A percentile compares a stretch with the other conserved stretches of the same genome.
Conservation (phyloP, 2,329 filamentous ascomycete genomes). For the Westerdykella ornata region DNA sequence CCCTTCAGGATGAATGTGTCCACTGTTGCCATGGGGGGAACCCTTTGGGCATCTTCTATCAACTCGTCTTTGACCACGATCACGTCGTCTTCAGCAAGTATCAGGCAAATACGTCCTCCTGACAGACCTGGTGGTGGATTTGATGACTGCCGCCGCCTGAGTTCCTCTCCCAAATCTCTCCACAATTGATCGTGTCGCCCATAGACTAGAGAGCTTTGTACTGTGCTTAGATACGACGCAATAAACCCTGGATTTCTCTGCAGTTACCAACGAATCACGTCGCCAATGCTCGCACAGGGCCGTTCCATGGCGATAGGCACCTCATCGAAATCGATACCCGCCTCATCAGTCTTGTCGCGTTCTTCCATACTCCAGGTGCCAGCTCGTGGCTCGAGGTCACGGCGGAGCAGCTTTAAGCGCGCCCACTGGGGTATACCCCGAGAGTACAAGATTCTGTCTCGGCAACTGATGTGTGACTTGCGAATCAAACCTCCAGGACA, state of each 20-base stretch:
- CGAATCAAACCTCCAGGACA: conserved; percentile 73
- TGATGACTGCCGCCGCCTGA: neutral
- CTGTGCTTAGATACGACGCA: neutral
- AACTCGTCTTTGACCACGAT: neutral
- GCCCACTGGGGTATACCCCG: too few species aligned
- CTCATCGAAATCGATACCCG: neutral
- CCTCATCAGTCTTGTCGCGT: too few species aligned
- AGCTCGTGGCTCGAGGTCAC: too few species aligned
- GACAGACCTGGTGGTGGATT: neutral
- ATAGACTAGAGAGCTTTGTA: neutral
- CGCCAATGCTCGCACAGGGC: neutral
- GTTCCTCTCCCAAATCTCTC: neutral
- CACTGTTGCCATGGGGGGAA: neutral
- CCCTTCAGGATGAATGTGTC: neutral
- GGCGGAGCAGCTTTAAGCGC: too few species aligned
- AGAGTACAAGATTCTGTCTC: conserved; percentile 58
- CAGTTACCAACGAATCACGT: neutral
- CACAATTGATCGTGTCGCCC: neutral
- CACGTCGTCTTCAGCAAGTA: neutral
- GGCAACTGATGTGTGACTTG: conserved; percentile 53
- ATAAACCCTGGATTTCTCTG: neutral
- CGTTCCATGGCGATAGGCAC: neutral
- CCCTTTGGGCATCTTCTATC: neutral
- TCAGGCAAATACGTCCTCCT: neutral
- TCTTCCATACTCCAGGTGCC: too few species aligned